These are phyloP conservation scores for Quercus berberidifolia DNA, from an alignment of 306 rosid species.

Conservation along the genomic window DNA sequence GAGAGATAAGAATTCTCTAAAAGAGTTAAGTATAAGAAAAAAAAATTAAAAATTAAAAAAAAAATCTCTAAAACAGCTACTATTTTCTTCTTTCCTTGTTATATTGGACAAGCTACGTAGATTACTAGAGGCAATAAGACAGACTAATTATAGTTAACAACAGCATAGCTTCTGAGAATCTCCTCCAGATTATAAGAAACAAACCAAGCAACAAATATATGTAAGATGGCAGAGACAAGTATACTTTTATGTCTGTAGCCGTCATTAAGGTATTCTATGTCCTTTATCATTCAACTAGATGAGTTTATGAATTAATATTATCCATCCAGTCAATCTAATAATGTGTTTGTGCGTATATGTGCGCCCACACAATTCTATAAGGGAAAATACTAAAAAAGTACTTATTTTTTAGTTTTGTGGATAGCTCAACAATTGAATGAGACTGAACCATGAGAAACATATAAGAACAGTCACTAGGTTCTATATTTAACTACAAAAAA, in stretches of 20 bases:
- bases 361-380: background rate
- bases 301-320: background rate
- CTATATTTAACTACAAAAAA: constrained; percentile 5
- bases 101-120: too few species aligned
- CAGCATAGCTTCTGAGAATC: background rate
- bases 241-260: background rate
- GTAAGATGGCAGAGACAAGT: background rate
- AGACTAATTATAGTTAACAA: background rate
- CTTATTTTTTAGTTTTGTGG: background rate
- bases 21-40: too few species aligned
- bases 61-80: background rate
- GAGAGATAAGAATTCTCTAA: too few species aligned
- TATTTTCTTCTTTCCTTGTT: background rate
- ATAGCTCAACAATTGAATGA: background rate
- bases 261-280: background rate
- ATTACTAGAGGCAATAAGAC: background rate
- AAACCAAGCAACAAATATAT: background rate
- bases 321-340: background rate
- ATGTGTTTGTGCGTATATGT: background rate
- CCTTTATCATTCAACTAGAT: background rate
- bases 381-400: too few species aligned
- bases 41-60: too few species aligned
- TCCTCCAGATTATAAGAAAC: background rate
- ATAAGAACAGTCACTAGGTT: constrained; percentile 2
- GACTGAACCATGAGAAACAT: background rate